Conservation (phyloP, 306 rosid genomes). For the Cyclanthera cordifolia region DNA sequence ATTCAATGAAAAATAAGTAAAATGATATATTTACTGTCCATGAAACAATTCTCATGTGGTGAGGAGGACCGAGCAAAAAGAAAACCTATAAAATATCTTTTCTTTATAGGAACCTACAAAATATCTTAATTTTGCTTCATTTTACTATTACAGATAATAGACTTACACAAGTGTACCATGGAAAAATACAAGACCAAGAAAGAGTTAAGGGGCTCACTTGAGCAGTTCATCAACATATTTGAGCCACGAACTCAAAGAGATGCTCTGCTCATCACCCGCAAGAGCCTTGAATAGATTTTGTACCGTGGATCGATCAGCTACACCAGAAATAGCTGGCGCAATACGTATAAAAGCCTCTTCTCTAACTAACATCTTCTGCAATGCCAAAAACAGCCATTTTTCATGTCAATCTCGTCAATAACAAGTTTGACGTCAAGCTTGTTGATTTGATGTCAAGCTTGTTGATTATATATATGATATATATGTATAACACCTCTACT, state of each 20-base stretch:
- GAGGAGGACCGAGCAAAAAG: neutral
- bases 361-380: constrained; percentile 59
- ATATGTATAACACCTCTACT: too few species aligned
- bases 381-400: constrained; percentile 17
- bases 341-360: constrained; percentile 78
- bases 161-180: neutral
- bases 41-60: neutral
- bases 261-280: constrained; percentile 60
- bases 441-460: too few species aligned
- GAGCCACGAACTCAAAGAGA: constrained; percentile 69
- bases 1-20: neutral
- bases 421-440: neutral
- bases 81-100: neutral
- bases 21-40: neutral
- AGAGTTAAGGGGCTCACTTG: constrained; percentile 44
- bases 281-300: constrained; percentile 79
- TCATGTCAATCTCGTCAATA: neutral
- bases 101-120: neutral
- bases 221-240: constrained; percentile 66
- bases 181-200: neutral
- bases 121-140: neutral
- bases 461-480: too few species aligned
- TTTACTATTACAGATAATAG: neutral
- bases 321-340: constrained; percentile 81
- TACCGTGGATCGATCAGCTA: constrained; percentile 65